Percentiles rank a stretch among this genome's conserved stretches.
Conservation (phyloP, 306 rosid species). For the Medicago ruthenica region DNA sequence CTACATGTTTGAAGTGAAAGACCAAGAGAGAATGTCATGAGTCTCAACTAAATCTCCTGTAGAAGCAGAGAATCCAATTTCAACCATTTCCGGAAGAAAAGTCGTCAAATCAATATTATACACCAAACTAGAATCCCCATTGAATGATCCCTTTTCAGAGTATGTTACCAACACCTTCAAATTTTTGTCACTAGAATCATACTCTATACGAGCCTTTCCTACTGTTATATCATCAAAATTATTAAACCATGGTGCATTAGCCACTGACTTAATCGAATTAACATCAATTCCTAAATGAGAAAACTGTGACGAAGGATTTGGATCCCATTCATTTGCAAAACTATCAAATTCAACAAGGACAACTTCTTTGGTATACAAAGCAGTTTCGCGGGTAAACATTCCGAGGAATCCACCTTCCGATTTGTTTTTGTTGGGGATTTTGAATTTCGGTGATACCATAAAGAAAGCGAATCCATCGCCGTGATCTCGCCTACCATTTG, state of each 20-base stretch:
- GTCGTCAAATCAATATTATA: conserved; percentile 24
- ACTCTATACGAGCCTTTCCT: conserved; percentile 29
- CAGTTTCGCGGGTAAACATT: conserved; percentile 37
- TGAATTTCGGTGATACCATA: conserved; percentile 44
- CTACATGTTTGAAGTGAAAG: conserved; percentile 33
- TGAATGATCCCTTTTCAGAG: neutral
- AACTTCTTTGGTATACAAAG: conserved; percentile 14
- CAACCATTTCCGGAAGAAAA: conserved; percentile 37
- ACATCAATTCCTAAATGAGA: conserved; percentile 61
- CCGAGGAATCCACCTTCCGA: conserved; percentile 43
- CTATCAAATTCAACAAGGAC: conserved; percentile 69
- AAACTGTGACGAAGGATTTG: neutral
- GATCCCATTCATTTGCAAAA: conserved; percentile 53
- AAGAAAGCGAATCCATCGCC: conserved; percentile 67
- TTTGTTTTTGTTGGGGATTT: conserved; percentile 20
- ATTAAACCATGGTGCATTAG: neutral
- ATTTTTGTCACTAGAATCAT: conserved; percentile 16
- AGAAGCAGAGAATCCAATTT: conserved; percentile 40
- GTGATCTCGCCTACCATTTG: neutral
- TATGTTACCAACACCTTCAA: conserved; percentile 12
- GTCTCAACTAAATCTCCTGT: conserved; percentile 12
- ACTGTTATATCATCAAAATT: neutral
- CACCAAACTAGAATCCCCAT: neutral
- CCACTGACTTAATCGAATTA: conserved; percentile 26
- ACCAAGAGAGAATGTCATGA: conserved; percentile 24